These are phyloP conservation scores for Elsinoe perseae DNA, from an alignment of 2,329 filamentous ascomycete species.

Conservation along the genomic window DNA sequence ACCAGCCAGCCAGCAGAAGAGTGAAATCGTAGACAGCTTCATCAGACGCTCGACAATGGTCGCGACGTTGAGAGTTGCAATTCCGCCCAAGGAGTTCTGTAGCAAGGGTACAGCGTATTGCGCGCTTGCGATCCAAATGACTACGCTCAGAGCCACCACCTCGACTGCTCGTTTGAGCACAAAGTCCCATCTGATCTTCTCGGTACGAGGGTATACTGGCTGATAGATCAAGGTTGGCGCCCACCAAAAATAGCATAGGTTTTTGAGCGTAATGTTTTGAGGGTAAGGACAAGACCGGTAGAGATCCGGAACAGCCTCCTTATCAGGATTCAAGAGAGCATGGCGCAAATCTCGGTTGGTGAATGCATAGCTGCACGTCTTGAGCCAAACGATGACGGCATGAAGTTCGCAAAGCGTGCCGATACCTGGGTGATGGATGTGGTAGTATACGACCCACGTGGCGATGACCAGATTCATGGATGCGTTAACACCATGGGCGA, in stretches of 20 bases:
- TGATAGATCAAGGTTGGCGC: slow-evolving; percentile 95
- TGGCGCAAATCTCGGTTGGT: slow-evolving; percentile 94
- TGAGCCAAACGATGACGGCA: slow-evolving; percentile 91
- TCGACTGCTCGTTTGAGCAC: slow-evolving; percentile 76
- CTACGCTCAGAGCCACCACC: slow-evolving; percentile 67
- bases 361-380: slow-evolving; percentile 90
- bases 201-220: slow-evolving; percentile 83
- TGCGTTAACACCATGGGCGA: slow-evolving; percentile 75
- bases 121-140: slow-evolving; percentile 91
- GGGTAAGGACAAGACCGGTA: slow-evolving; percentile 84
- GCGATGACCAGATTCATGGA: slow-evolving; percentile 72
- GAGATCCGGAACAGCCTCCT: slow-evolving; percentile 73
- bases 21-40: slow-evolving; percentile 89
- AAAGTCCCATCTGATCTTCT: slow-evolving; percentile 76
- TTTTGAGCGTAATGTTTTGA: slow-evolving; percentile 76
- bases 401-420: slow-evolving; percentile 86
- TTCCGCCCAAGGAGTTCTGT: slow-evolving; percentile 81
- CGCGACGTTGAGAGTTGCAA: slow-evolving; percentile 68
- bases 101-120: slow-evolving; percentile 91
- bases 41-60: slow-evolving; percentile 83
- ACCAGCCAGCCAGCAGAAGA: slow-evolving; percentile 93
- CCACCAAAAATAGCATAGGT: slow-evolving; percentile 95
- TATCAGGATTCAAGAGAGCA: slow-evolving; percentile 48
- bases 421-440: slow-evolving; percentile 87
- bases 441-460: slow-evolving; percentile 78